A percentile compares a stretch with the other conserved stretches of the same genome.
phyloP scores from a whole-genome alignment of 2,329 filamentous ascomycete species.

The Cytospora leucostoma region DNA sequence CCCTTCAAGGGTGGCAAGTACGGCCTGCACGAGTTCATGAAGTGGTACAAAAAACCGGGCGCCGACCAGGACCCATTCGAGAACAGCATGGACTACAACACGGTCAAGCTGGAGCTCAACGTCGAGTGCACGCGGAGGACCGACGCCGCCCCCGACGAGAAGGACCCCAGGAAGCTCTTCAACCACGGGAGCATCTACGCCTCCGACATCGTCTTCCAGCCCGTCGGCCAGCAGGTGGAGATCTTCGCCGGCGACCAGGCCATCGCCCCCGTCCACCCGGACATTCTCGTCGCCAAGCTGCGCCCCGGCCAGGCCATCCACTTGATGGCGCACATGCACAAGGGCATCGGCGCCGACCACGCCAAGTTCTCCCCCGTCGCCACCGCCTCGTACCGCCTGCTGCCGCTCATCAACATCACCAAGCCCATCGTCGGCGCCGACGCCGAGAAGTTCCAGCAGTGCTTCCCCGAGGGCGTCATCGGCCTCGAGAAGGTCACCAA shows the following conservation, averaged over 20 bases:
- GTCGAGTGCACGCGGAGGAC: conserved; percentile 79
- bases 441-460: conserved; percentile 84
- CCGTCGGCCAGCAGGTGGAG: conserved; percentile 70
- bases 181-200: conserved; percentile 83
- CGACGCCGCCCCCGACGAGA: conserved; percentile 70
- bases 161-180: conserved; percentile 82
- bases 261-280: conserved; percentile 80
- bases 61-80: conserved; percentile 63
- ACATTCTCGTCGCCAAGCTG: conserved; percentile 93
- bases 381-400: conserved; percentile 86
- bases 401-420: conserved; percentile 84
- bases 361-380: conserved; percentile 97
- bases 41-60: conserved; percentile 74
- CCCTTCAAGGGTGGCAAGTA: conserved; percentile 80
- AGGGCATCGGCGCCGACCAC: conserved; percentile 91
- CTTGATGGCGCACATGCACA: conserved; percentile 89
- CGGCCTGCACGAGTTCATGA: conserved; percentile 75
- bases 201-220: conserved; percentile 72
- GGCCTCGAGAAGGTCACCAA: conserved; percentile 71
- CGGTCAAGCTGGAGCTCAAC: conserved; percentile 74
- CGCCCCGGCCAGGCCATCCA: conserved; percentile 86
- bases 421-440: conserved; percentile 83
- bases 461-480: conserved; percentile 90
- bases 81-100: conserved; percentile 78
- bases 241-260: conserved; percentile 68